phyloP scores from a whole-genome alignment of 495 filamentous ascomycete genomes.

The Clohesyomyces aquaticus region DNA sequence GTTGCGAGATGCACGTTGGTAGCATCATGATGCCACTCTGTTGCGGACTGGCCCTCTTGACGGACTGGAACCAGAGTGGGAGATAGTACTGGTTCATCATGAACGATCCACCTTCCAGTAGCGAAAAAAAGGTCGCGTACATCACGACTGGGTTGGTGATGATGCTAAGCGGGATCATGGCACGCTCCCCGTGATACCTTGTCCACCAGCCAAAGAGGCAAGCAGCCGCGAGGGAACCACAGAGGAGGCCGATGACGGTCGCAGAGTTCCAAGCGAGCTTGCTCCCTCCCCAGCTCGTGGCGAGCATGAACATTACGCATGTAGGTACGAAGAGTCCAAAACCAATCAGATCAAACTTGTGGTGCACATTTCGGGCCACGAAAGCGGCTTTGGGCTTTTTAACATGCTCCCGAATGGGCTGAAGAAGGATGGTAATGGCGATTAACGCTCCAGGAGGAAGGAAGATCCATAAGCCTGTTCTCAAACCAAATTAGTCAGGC shows the following conservation, averaged over 20 bases:
- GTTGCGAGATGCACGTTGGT: conserved; percentile 28
- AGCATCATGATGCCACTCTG: conserved; percentile 34
- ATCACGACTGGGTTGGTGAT: conserved; percentile 14
- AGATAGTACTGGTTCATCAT: conserved; percentile 42
- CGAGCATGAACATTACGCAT: conserved; percentile 55
- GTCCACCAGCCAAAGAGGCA: conserved; percentile 54
- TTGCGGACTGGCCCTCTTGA: conserved; percentile 42
- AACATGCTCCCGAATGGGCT: conserved; percentile 53
- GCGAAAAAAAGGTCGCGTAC: not conserved
- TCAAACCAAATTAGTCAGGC: not conserved
- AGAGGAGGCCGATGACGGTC: conserved; percentile 55
- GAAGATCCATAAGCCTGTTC: conserved; percentile 65
- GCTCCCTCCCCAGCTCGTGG: conserved; percentile 53
- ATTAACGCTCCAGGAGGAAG: conserved; percentile 59
- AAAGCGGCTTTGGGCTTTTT: not conserved
- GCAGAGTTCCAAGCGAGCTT: conserved; percentile 53
- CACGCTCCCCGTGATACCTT: conserved; percentile 51
- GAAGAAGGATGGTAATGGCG: conserved; percentile 51
- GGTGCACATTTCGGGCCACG: conserved; percentile 46
- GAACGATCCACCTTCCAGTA: conserved; percentile 3
- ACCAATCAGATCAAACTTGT: conserved; percentile 52
- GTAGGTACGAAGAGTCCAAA: conserved; percentile 52
- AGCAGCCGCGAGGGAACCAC: conserved; percentile 52
- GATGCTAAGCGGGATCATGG: conserved; percentile 54
- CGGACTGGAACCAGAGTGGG: conserved; percentile 49